Conservation (phyloP, 768 basidiomycete genomes). For the Plicaturopsis crispa region DNA sequence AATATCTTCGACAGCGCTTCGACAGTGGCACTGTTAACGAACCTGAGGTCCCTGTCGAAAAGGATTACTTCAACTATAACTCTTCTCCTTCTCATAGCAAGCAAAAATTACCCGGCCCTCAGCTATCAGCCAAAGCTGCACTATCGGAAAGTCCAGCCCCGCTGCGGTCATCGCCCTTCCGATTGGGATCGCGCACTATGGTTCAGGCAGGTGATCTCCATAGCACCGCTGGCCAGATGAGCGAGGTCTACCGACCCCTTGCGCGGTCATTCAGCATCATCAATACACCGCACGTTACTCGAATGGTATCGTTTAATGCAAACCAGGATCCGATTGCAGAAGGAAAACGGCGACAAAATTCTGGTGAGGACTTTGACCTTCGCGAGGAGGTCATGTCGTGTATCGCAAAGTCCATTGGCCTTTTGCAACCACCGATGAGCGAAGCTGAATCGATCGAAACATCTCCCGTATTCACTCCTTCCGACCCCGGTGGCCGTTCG, state of each 20-base stretch:
- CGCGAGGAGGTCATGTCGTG: conserved; percentile 95
- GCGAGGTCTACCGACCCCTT: conserved; percentile 37
- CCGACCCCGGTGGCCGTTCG: conserved; percentile 28
- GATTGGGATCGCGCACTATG: conserved; percentile 37
- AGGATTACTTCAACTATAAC: conserved; percentile 45
- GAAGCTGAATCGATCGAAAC: conserved; percentile 57
- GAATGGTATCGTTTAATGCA: conserved; percentile 20
- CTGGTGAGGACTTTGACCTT: conserved; percentile 82
- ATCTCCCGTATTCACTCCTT: conserved; percentile 54
- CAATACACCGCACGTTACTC: conserved; percentile 39
- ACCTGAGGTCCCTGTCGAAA: conserved; percentile 34
- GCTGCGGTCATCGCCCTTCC: conserved; percentile 3
- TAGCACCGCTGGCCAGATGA: conserved; percentile 42
- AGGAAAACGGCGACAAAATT: conserved; percentile 18
- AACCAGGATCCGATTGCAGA: conserved; percentile 13
- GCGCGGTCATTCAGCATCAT: conserved; percentile 42
- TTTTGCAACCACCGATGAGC: conserved; percentile 79
- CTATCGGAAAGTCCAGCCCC: conserved; percentile 15
- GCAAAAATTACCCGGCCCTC: neutral
- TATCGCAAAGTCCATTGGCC: conserved; percentile 94
- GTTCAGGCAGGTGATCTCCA: conserved; percentile 77
- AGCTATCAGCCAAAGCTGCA: conserved; percentile 14
- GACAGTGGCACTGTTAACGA: conserved; percentile 41
- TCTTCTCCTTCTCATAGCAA: conserved; percentile 4
- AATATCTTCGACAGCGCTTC: conserved; percentile 87